Base-by-base conservation (phyloP, 306 rosid species). In the Prunus campanulata region DNA sequence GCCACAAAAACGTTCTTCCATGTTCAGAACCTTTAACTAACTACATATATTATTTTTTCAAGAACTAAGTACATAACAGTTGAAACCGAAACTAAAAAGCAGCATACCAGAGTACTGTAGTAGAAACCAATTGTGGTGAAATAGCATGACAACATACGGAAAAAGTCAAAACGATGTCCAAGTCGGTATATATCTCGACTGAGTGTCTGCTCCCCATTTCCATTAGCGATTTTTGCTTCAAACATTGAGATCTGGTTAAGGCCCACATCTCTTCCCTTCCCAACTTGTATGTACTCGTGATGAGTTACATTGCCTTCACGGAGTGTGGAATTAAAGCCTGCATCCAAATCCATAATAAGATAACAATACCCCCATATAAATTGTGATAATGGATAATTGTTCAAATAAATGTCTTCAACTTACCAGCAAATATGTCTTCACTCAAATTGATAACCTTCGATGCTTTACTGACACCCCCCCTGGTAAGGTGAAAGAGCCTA, bases 361-460 rank as follows among this genome's bases (percentile, higher is more conserved):
- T 66, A 32, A 46, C 25, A 32, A 74, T 65, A 51, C 25, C 48
- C 67, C 79, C 51, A 72, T 57, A 24, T 27, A 52, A 39, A 69
- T 18, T 30, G 72, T 22, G 47, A 25, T 14, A 30, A 9, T 7
- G 20, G 16, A 39, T 12, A 19, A 20, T 18, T 48, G 29, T 61
- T 39, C 22, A 20, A 5, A 6, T 16, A 47, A 55, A 68, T 1
- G 50, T 2, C 39, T 55, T 64, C 81, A 69, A 72, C 79, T 51
- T 89, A 95, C 98, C 98, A 69, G 98, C 98, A 85, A 94, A 94
- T 66, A 94, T 94, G 84, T 94, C 98, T 90, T 94, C 98, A 73
- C 98, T 94, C 93, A 94, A 80, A 81, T 94, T 94, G 83, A 94
- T 92, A 88, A 94, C 93, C 85, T 92, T 94, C 51, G 98, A 94